Conservation (phyloP, 169 alveolate genomes). For the Theileria luwenshuni region DNA sequence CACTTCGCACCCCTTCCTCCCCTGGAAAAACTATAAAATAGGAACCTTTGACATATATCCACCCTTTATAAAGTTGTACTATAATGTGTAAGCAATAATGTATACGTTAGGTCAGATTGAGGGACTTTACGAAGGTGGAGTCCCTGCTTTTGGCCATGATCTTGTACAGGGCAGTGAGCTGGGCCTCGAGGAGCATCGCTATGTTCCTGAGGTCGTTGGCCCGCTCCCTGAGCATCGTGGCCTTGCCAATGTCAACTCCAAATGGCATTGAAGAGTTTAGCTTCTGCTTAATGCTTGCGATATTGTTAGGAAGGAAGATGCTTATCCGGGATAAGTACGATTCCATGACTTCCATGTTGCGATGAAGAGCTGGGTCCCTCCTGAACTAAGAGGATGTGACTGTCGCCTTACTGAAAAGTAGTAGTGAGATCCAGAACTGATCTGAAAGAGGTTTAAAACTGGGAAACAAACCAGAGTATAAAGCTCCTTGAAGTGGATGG, state of each 20-base stretch:
- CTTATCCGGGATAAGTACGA: constrained; percentile 1
- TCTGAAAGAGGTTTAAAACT: neutral
- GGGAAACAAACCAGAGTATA: constrained; percentile 41
- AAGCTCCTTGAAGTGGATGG: constrained; percentile 56
- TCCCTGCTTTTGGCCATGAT: constrained; percentile 21
- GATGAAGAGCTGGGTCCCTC: constrained; percentile 1
- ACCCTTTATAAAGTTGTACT: constrained; percentile 14
- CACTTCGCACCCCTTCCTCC: constrained; percentile 42
- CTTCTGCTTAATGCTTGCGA: constrained; percentile 19
- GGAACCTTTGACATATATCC: constrained; percentile 42
- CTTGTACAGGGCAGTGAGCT: constrained; percentile 29
- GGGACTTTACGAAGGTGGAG: constrained; percentile 32
- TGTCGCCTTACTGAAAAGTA: constrained; percentile 31
- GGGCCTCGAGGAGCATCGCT: constrained; percentile 47
- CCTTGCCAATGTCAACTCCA: constrained; percentile 5
- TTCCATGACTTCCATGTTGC: constrained; percentile 6
- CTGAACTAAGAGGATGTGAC: constrained; percentile 11
- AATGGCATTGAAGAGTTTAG: constrained; percentile 7
- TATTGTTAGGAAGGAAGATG: constrained; percentile 11
- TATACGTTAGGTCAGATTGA: constrained; percentile 11
- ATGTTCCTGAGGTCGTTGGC: constrained; percentile 35
- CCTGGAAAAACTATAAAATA: constrained; percentile 31
- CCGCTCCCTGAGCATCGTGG: constrained; percentile 12
- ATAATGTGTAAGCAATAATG: neutral
- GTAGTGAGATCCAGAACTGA: constrained; percentile 65